Conservation (phyloP, 371 early-diverging fungal genomes). For the Syncephalastrum sp. region DNA sequence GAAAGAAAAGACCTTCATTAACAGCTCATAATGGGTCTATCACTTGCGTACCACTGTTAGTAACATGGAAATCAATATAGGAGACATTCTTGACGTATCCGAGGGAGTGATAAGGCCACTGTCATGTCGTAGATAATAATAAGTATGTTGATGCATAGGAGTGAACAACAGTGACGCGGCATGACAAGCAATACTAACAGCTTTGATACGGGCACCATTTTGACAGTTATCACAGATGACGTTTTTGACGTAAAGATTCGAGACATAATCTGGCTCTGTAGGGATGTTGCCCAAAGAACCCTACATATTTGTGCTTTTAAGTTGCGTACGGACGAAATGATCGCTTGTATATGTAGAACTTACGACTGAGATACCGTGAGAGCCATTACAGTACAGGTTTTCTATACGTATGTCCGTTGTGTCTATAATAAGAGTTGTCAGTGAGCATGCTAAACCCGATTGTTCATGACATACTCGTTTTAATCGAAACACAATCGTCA, state of each 20-base stretch:
- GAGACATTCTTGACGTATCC: slow-evolving; percentile 21
- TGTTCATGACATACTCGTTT: slow-evolving; percentile 11
- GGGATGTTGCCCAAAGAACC: slow-evolving; percentile 22
- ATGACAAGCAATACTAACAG: slow-evolving; percentile 4
- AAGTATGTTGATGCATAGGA: neutral
- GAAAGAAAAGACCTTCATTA: neutral
- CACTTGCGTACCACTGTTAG: slow-evolving; percentile 9
- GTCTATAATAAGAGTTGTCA: slow-evolving; percentile 9
- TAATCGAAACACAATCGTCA: slow-evolving; percentile 24
- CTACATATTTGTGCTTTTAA: neutral
- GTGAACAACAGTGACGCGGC: too few species aligned
- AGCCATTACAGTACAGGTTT: slow-evolving; percentile 26
- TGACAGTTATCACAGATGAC: slow-evolving; percentile 20
- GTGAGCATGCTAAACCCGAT: neutral
- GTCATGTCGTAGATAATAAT: neutral
- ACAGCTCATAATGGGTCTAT: too few species aligned
- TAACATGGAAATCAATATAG: slow-evolving; percentile 18
- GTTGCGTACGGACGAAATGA: neutral
- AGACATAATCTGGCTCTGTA: slow-evolving; percentile 12
- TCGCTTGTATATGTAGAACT: neutral
- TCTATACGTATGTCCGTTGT: slow-evolving; percentile 16
- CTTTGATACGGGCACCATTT: slow-evolving; percentile 25
- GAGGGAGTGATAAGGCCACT: slow-evolving; percentile 15
- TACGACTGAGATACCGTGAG: slow-evolving; percentile 27
- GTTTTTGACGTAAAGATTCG: slow-evolving; percentile 18